phyloP scores from a whole-genome alignment of 2,329 filamentous ascomycete genomes.

The Eurotiales sp. region DNA sequence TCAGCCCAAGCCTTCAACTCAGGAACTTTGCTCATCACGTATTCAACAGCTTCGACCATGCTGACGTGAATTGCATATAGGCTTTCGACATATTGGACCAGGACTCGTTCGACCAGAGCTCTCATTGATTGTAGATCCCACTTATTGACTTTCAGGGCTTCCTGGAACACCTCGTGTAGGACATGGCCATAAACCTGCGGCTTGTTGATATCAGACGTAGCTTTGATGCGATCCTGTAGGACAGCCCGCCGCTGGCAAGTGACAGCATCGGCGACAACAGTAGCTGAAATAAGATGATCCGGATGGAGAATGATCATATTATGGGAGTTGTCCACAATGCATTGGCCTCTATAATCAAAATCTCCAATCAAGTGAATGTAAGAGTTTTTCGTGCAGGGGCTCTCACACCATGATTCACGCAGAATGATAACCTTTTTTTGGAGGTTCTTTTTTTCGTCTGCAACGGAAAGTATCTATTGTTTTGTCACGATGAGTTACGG shows the following conservation, averaged over 20 bases:
- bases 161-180: conserved; percentile 92
- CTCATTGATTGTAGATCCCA: conserved; percentile 71
- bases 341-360: conserved; percentile 67
- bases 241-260: conserved; percentile 86
- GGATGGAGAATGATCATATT: conserved; percentile 91
- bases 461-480: conserved; percentile 69
- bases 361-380: conserved; percentile 83
- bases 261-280: conserved; percentile 94
- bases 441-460: conserved; percentile 69
- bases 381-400: conserved; percentile 66
- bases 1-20: conserved; percentile 81
- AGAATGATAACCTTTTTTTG: conserved; percentile 68
- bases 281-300: conserved; percentile 91
- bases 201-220: conserved; percentile 72
- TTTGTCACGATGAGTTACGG: conserved; percentile 4
- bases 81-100: conserved; percentile 79
- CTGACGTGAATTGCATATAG: conserved; percentile 82
- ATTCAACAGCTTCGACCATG: conserved; percentile 67
- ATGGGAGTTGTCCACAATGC: conserved; percentile 75
- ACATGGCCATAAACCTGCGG: conserved; percentile 89
- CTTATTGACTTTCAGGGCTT: conserved; percentile 74
- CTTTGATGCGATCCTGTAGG: conserved; percentile 90
- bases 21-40: conserved; percentile 77
- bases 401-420: conserved; percentile 82
- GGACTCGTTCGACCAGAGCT: conserved; percentile 62